Percentiles rank a stretch among this genome's conserved stretches.
Conservation (phyloP, 2,329 filamentous ascomycete species). For the Fusarium beomiforme region DNA sequence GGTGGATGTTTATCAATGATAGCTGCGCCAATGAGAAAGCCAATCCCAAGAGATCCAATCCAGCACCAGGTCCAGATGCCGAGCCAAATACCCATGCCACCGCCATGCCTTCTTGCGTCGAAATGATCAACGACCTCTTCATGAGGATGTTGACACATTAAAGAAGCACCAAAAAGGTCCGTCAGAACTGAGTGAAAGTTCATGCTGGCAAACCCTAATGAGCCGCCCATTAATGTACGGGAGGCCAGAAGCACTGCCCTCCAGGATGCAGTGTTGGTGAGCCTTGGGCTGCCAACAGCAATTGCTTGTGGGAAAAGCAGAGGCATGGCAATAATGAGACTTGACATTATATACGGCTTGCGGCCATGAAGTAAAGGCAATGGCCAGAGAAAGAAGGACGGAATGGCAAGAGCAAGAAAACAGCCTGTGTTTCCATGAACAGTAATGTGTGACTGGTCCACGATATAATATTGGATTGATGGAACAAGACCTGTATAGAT, state of each 20-base stretch:
- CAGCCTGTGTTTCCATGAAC: constrained; percentile 79
- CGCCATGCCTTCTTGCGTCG: constrained; percentile 78
- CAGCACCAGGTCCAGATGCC: constrained; percentile 83
- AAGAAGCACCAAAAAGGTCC: constrained; percentile 79
- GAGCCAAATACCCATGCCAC: constrained; percentile 83
- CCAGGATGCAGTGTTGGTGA: constrained; percentile 66
- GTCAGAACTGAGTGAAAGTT: constrained; percentile 78
- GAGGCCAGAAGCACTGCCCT: constrained; percentile 70
- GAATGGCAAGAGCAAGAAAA: constrained; percentile 75
- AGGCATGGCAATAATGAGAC: constrained; percentile 75
- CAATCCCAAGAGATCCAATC: constrained; percentile 75
- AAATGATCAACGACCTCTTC: constrained; percentile 74
- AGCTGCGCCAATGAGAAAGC: constrained; percentile 76
- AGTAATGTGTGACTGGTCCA: constrained; percentile 72
- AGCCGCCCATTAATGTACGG: constrained; percentile 72
- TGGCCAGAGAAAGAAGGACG: constrained; percentile 78
- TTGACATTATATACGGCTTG: constrained; percentile 78
- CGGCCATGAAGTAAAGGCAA: constrained; percentile 79
- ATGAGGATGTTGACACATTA: constrained; percentile 77
- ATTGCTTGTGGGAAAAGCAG: constrained; percentile 81
- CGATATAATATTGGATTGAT: constrained; percentile 81
- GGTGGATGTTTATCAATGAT: constrained; percentile 73
- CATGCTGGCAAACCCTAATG: constrained; percentile 80
- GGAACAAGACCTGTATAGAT: constrained; percentile 83
- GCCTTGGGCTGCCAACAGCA: constrained; percentile 65